Evolutionary conservation across 257 asterid genomes (phyloP).

Genomic region (Gentiana dahurica): DNA sequence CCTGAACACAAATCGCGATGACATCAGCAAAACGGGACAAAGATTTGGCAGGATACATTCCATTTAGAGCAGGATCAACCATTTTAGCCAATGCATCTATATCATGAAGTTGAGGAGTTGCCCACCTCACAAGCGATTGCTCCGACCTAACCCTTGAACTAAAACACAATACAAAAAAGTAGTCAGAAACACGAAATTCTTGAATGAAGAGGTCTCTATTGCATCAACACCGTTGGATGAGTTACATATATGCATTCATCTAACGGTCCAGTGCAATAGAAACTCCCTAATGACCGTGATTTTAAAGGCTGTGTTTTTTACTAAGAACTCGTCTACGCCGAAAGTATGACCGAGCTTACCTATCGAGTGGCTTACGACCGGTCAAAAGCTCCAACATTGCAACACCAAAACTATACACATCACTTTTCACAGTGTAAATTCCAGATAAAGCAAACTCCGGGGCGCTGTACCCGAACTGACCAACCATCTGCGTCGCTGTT

Average conservation of each 20-base stretch:
- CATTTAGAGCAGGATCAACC: conserved; percentile 87
- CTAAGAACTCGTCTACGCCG: background rate
- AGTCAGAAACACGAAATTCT: background rate
- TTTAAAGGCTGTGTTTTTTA: background rate
- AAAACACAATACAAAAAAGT: conserved; percentile 9
- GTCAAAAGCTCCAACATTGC: conserved; percentile 97
- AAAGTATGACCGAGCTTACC: conserved; percentile 30
- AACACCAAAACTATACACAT: conserved; percentile 92
- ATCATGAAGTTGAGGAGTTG: conserved; percentile 96
- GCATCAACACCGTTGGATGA: no score
- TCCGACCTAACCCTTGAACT: conserved; percentile 87
- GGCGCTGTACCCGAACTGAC: conserved; percentile 90
- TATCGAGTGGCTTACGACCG: conserved; percentile 97
- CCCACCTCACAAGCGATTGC: conserved; percentile 98
- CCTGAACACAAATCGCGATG: conserved; percentile 97
- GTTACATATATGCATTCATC: no score
- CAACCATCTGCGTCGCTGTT: conserved; percentile 69
- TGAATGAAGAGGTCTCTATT: no score
- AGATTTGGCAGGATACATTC: conserved; percentile 98
- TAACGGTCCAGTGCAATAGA: no score
- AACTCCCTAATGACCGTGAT: background rate
- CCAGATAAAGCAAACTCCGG: conserved; percentile 98
- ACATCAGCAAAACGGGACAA: conserved; percentile 93
- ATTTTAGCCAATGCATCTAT: conserved; percentile 93
- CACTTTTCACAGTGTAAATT: conserved; percentile 85